A percentile compares a stretch with the other conserved stretches of the same genome.
Evolutionary conservation across 352 stramenopile genomes (phyloP).

Genomic region (Globisporangium spiculum): DNA sequence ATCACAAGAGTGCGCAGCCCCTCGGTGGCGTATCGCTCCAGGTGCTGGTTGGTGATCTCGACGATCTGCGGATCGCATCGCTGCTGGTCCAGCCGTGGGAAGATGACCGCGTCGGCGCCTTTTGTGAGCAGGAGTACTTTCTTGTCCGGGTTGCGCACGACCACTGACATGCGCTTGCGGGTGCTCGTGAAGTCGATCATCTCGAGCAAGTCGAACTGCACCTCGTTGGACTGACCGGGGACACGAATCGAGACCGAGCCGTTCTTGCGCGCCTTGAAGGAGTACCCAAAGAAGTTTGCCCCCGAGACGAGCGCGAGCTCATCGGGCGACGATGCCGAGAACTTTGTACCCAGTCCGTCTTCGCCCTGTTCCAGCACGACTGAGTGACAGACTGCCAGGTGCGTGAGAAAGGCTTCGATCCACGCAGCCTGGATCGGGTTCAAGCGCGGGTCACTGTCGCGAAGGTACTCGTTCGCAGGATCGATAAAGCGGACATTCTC

Average conservation of each 20-base stretch:
- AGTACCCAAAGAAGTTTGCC: constrained; percentile 79
- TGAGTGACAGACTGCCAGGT: constrained; percentile 83
- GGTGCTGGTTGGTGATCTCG: constrained; percentile 63
- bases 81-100: constrained; percentile 44
- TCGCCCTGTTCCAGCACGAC: constrained; percentile 75
- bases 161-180: constrained; percentile 98
- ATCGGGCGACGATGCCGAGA: constrained; percentile 80
- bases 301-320: constrained; percentile 80
- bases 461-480: constrained; percentile 56
- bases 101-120: constrained; percentile 83
- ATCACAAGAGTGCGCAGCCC: constrained; percentile 89
- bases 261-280: constrained; percentile 66
- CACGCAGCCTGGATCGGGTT: constrained; percentile 57
- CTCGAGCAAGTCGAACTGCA: constrained; percentile 88
- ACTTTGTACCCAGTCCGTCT: constrained; percentile 35
- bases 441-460: constrained; percentile 38
- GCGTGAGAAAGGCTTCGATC: constrained; percentile 81
- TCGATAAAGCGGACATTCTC: constrained; percentile 86
- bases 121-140: constrained; percentile 78
- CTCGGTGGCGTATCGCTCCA: constrained; percentile 84
- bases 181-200: constrained; percentile 98
- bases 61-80: constrained; percentile 50
- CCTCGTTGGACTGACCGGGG: constrained; percentile 29
- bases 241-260: constrained; percentile 53
- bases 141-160: constrained; percentile 85